A percentile compares a stretch with the other conserved stretches of the same genome.
Evolutionary conservation across 305 asterid genomes (phyloP).

Genomic region (Fraxinus platypoda): DNA sequence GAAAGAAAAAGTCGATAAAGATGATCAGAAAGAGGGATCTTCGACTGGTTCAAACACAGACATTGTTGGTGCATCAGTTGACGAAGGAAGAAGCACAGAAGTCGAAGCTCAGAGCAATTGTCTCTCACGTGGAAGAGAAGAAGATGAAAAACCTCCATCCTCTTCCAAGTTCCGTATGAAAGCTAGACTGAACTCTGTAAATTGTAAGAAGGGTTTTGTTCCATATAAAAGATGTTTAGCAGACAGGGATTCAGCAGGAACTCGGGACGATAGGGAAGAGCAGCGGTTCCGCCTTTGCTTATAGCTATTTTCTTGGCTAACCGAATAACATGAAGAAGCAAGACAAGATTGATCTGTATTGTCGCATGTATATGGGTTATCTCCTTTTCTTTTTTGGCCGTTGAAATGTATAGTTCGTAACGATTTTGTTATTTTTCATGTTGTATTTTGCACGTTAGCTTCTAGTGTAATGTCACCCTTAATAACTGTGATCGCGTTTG

Average conservation of each 20-base stretch:
- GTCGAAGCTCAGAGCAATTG: slow-evolving; percentile 28
- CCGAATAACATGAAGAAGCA: not conserved
- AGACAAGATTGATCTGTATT: not conserved
- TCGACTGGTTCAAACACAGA: slow-evolving; percentile 44
- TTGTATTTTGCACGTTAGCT: not conserved
- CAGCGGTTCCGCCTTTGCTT: slow-evolving; percentile 37
- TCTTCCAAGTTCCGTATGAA: not conserved
- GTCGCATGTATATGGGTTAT: not conserved
- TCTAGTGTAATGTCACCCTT: not conserved
- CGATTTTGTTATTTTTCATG: not conserved
- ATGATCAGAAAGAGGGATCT: slow-evolving; percentile 48
- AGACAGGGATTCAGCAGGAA: slow-evolving; percentile 25
- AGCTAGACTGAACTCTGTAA: slow-evolving; percentile 11
- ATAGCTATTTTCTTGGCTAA: slow-evolving; percentile 9
- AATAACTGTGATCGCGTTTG: not conserved
- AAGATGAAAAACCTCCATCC: not conserved
- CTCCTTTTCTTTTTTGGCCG: not conserved
- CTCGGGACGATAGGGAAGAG: slow-evolving; percentile 33
- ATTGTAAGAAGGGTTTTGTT: slow-evolving; percentile 32
- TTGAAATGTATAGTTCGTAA: not conserved
- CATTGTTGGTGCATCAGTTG: slow-evolving; percentile 1
- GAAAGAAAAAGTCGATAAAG: slow-evolving; percentile 20
- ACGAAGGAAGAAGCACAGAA: slow-evolving; percentile 13
- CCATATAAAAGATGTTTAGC: slow-evolving; percentile 44
- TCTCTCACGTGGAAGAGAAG: not conserved